Conservation (phyloP, 83 land plant species). For the Picea abies region DNA sequence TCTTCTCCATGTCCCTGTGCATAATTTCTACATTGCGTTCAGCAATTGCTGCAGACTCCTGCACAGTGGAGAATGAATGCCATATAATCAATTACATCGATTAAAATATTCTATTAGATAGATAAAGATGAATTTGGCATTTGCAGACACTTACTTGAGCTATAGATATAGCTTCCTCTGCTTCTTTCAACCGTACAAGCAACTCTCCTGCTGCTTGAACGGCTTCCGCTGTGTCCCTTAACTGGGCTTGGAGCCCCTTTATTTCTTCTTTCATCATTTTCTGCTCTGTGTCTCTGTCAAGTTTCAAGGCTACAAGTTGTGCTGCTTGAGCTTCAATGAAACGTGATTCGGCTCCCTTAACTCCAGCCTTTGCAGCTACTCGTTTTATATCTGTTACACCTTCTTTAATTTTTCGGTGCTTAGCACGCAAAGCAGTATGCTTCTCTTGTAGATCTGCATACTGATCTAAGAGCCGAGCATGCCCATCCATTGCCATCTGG, state of each 20-base stretch:
- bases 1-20: no score
- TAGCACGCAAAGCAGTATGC: constrained; percentile 55
- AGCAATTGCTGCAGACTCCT: no score
- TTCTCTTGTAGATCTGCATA: constrained; percentile 95
- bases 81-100: neutral
- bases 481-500: constrained; percentile 77
- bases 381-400: constrained; percentile 69
- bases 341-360: neutral
- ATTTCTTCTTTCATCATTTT: no score
- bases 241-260: no score
- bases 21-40: no score
- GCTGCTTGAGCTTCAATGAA: neutral
- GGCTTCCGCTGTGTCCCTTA: no score
- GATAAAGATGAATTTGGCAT: neutral
- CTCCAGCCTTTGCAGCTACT: constrained; percentile 70
- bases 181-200: no score
- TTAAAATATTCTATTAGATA: neutral
- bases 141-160: constrained; percentile 58
- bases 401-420: constrained; percentile 68
- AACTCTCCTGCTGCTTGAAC: no score
- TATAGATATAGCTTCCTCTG: no score
- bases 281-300: no score
- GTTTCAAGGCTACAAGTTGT: no score
- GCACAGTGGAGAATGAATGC: neutral
- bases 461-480: constrained; percentile 87